Conservation (phyloP, 177 flowering plant species). For the Vitis hybrid region DNA sequence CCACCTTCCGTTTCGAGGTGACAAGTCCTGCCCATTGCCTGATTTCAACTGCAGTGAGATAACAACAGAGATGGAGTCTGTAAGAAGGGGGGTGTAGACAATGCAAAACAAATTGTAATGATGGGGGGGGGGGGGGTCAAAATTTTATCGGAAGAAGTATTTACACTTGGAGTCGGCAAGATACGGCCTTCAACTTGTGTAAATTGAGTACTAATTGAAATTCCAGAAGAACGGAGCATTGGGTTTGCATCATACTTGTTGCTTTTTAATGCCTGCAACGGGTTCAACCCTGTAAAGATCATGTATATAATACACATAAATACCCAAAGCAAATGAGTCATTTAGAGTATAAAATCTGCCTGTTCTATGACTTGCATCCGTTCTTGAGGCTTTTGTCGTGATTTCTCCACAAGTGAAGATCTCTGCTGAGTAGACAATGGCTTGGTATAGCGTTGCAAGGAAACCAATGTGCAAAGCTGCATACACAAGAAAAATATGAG, state of each 20-base stretch:
- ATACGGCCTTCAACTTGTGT: conserved; percentile 82
- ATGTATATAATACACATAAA: neutral
- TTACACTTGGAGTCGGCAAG: conserved; percentile 67
- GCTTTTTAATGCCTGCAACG: conserved; percentile 53
- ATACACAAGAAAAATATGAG: neutral
- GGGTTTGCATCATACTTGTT: conserved; percentile 72
- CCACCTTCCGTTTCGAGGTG: conserved; percentile 56
- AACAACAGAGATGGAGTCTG: no score
- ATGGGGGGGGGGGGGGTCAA: neutral
- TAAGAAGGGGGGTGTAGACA: no score
- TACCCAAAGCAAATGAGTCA: neutral
- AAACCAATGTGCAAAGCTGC: conserved; percentile 56
- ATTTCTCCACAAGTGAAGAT: conserved; percentile 59
- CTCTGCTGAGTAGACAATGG: conserved; percentile 49
- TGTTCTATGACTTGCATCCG: conserved; percentile 42
- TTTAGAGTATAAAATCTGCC: conserved; percentile 20
- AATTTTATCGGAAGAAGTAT: no score
- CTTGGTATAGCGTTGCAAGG: conserved; percentile 66
- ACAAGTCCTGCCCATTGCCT: conserved; percentile 45
- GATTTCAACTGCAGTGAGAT: conserved; percentile 33
- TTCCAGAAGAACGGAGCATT: conserved; percentile 60
- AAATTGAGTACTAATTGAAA: conserved; percentile 49
- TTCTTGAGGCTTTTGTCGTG: conserved; percentile 70
- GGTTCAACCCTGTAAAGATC: neutral
- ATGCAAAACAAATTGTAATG: neutral